Percentiles rank a stretch among this genome's conserved stretches.
Conservation (phyloP, 495 filamentous ascomycete genomes). For the Antarctomyces pellizariae region DNA sequence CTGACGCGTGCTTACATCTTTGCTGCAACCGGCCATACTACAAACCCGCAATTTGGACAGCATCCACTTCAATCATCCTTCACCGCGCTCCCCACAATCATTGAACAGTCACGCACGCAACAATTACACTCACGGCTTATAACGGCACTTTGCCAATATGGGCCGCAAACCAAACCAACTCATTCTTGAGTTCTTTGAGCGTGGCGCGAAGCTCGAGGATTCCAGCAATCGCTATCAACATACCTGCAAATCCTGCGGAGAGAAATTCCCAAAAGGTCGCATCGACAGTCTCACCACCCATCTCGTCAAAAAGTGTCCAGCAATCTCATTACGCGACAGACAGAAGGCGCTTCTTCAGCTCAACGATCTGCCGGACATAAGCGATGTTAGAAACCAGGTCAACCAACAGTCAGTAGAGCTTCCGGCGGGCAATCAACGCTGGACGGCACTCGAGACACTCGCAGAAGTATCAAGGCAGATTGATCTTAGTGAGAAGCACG, state of each 20-base stretch:
- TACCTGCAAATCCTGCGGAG: slow-evolving; percentile 66
- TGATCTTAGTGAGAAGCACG: slow-evolving; percentile 26
- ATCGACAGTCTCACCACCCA: slow-evolving; percentile 59
- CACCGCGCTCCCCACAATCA: no score
- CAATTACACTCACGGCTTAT: no score
- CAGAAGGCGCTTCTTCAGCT: slow-evolving; percentile 39
- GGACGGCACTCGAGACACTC: slow-evolving; percentile 55
- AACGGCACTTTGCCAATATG: no score
- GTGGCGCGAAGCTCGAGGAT: slow-evolving; percentile 60
- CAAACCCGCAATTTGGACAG: no score
- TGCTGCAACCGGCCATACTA: no score
- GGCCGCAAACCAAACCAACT: slow-evolving; percentile 61
- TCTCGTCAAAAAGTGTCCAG: slow-evolving; percentile 60
- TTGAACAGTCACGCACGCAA: no score
- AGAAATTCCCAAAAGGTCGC: slow-evolving; percentile 65
- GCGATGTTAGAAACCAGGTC: slow-evolving; percentile 16
- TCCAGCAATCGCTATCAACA: slow-evolving; percentile 73
- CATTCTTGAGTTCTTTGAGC: slow-evolving; percentile 63
- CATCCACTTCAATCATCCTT: no score
- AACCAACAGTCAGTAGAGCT: slow-evolving; percentile 19
- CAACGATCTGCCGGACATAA: slow-evolving; percentile 22
- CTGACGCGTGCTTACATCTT: no score
- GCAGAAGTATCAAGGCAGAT: slow-evolving; percentile 64
- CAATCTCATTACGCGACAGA: slow-evolving; percentile 39
- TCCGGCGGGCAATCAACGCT: slow-evolving; percentile 26